Evolutionary conservation across 176 grass and related monocot species (phyloP), one percentile per base, ranked within the genome.

Genomic region (Tillandsia leiboldiana): DNA sequence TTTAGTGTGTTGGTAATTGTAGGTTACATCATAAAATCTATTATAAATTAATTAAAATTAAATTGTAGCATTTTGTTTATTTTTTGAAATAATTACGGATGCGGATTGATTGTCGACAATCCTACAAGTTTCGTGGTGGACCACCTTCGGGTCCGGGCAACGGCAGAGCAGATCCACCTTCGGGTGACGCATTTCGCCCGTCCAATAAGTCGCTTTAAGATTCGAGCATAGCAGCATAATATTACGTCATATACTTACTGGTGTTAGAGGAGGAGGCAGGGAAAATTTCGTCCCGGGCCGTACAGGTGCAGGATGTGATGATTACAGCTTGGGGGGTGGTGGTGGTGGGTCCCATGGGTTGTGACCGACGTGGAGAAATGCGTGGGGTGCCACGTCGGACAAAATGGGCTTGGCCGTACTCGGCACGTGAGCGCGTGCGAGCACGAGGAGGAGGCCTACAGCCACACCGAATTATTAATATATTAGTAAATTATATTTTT

Each of bases 321-420:
- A 0, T 54, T 68, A 78, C 87, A 86, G 75, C 81, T 88, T 86
- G 82, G 87, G 64, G 67, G n/a, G n/a, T n/a, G n/a, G n/a, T n/a
- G n/a, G 62, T 4, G 20, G 20, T 42, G 33, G 33, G 33, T 3
- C 53, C 10, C 27, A 53, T 56, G 29, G 50, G 33, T n/a, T 15
- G 65, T 52, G n/a, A 54, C 24, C 8, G 51, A 48, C 7, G 9
- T 62, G 42, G 69, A 69, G n/a, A 33, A 59, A 26, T 27, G 48
- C 13, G 1, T 18, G 15, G 10, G 12, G 6, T 4, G 57, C 1
- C 73, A 51, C 72, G n/a, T 29, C 59, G 10, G 56, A 10, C 20
- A 10, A 12, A 26, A 6, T 5, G 15, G 24, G 17, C 4, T 6
- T 20, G 49, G 8, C 26, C 24, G 71, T 73, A 63, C 71, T 22